phyloP scores from a whole-genome alignment of 306 rosid species.

The Vachellia collinsii region DNA sequence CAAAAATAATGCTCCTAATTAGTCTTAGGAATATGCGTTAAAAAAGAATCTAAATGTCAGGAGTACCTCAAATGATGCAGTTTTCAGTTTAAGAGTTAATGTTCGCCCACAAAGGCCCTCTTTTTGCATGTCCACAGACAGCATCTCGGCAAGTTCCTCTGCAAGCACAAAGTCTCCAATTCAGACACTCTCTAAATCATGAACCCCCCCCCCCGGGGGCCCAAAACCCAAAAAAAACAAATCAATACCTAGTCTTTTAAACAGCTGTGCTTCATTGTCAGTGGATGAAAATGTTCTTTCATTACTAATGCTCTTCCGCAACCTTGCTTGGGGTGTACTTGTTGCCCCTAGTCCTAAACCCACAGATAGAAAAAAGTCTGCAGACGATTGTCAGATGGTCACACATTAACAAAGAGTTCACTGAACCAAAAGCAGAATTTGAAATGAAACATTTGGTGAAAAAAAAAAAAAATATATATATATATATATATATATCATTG shows the following conservation, averaged over 20 bases:
- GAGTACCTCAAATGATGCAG: slow-evolving; percentile 87
- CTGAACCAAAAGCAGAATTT: slow-evolving; percentile 12
- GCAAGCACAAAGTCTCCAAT: slow-evolving; percentile 46
- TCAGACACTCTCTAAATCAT: slow-evolving; percentile 24
- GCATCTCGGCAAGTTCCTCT: slow-evolving; percentile 90
- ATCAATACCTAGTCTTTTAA: slow-evolving; percentile 62
- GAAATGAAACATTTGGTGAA: slow-evolving; percentile 19
- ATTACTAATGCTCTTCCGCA: slow-evolving; percentile 85
- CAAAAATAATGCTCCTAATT: slow-evolving; percentile 23
- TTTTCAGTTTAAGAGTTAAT: slow-evolving; percentile 87
- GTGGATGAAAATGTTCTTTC: slow-evolving; percentile 94
- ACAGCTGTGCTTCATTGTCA: slow-evolving; percentile 57
- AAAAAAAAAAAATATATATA: too few species aligned
- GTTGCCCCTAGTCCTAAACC: slow-evolving; percentile 92
- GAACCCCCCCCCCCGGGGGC: neutral
- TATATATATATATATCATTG: neutral
- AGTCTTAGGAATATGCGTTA: slow-evolving; percentile 14
- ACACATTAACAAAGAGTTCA: slow-evolving; percentile 24
- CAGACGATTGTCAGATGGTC: slow-evolving; percentile 37
- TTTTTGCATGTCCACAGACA: slow-evolving; percentile 83
- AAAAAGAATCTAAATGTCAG: slow-evolving; percentile 9
- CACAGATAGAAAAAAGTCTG: slow-evolving; percentile 88
- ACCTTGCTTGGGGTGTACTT: slow-evolving; percentile 64
- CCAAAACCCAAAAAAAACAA: slow-evolving; percentile 19
- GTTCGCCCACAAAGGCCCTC: slow-evolving; percentile 87